A percentile compares a stretch with the other conserved stretches of the same genome.
Evolutionary conservation across 306 rosid genomes (phyloP).

Genomic region (Medicago ruthenica): DNA sequence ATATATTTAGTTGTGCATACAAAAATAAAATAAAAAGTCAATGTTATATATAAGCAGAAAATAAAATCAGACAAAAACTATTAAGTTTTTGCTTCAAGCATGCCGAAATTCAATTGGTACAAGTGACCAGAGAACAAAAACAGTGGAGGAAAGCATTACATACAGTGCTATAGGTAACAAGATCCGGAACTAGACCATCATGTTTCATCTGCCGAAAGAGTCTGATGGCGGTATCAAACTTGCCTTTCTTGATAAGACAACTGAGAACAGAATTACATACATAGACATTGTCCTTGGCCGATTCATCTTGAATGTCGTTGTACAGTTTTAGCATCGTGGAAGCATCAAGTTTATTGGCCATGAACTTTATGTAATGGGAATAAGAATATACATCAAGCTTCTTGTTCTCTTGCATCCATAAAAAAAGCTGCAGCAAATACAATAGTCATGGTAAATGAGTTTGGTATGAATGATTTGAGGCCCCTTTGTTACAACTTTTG

Average conservation of each 20-base stretch:
- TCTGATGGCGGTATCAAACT: conserved; percentile 62
- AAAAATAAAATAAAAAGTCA: conserved; percentile 3
- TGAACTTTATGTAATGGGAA: conserved; percentile 68
- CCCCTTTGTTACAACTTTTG: too few relatives aligned
- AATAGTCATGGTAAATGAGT: conserved; percentile 26
- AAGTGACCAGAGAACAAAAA: background rate
- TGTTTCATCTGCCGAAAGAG: conserved; percentile 79
- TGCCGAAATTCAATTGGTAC: background rate
- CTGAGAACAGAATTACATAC: conserved; percentile 81
- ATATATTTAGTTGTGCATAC: background rate
- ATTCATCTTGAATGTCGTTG: conserved; percentile 64
- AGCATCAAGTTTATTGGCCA: conserved; percentile 73
- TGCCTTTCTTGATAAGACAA: conserved; percentile 70
- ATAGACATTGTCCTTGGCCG: conserved; percentile 57
- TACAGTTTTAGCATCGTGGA: conserved; percentile 64
- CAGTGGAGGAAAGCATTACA: conserved; percentile 31
- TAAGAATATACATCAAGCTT: conserved; percentile 73
- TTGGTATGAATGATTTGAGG: background rate
- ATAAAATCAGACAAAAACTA: conserved; percentile 20
- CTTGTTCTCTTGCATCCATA: conserved; percentile 83
- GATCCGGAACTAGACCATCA: conserved; percentile 76
- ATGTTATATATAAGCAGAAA: conserved; percentile 2
- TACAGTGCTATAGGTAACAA: conserved; percentile 89
- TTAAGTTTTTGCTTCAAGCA: too few relatives aligned
- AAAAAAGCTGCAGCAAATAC: conserved; percentile 87